These are phyloP conservation scores for Xylaria sp. DNA, from an alignment of 2,329 filamentous ascomycete species.

Conservation along the genomic window DNA sequence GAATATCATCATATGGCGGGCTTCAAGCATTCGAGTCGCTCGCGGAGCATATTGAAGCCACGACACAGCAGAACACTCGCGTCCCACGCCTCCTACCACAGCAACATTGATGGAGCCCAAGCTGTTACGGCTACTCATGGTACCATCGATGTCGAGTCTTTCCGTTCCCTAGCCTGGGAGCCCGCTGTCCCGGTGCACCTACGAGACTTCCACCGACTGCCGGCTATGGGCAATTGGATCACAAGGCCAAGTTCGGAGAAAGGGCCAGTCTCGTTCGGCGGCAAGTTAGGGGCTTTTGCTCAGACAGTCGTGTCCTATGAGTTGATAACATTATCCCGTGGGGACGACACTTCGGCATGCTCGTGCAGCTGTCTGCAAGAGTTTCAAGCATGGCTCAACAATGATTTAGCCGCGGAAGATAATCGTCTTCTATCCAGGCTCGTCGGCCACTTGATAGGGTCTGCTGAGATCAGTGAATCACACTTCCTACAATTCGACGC, in stretches of 20 bases:
- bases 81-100: neutral
- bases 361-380: slow-evolving; percentile 23
- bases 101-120: neutral
- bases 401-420: slow-evolving; percentile 12
- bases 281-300: slow-evolving; percentile 40
- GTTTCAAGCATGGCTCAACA: slow-evolving; percentile 42
- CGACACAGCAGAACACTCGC: neutral
- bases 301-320: slow-evolving; percentile 48
- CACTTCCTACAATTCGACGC: slow-evolving; percentile 69
- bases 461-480: slow-evolving; percentile 38
- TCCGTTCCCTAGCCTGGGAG: slow-evolving; percentile 42
- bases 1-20: neutral
- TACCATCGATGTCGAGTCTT: slow-evolving; percentile 37
- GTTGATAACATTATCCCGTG: slow-evolving; percentile 33
- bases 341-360: neutral
- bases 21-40: slow-evolving; percentile 3
- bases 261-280: slow-evolving; percentile 33
- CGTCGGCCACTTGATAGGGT: slow-evolving; percentile 44
- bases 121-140: slow-evolving; percentile 14
- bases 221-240: slow-evolving; percentile 49
- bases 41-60: neutral
- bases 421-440: slow-evolving; percentile 36
- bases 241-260: slow-evolving; percentile 4
- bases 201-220: slow-evolving; percentile 35
- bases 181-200: slow-evolving; percentile 40